Percentiles rank a stretch among this genome's conserved stretches.
phyloP scores from a whole-genome alignment of 352 stramenopile genomes.

The Thalassiosira sp. region DNA sequence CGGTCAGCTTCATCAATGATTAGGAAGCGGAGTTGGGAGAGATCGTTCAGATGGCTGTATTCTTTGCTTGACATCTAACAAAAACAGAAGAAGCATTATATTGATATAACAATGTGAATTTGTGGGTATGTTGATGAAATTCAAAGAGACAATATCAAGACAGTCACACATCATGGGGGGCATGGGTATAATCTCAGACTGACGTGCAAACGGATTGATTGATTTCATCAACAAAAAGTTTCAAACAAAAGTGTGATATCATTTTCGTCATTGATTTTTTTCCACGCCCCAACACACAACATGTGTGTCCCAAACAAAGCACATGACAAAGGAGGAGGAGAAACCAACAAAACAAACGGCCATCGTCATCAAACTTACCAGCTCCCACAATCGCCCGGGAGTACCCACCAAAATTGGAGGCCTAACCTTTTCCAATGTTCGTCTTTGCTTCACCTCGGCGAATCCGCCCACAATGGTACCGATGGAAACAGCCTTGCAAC shows the following conservation, averaged over 20 bases:
- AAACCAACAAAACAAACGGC: background rate
- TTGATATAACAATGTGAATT: constrained; percentile 10
- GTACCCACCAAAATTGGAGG: constrained; percentile 94
- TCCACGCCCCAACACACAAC: constrained; percentile 76
- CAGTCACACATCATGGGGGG: background rate
- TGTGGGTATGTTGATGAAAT: constrained; percentile 2
- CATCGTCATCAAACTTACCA: constrained; percentile 83
- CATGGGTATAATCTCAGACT: constrained; percentile 67
- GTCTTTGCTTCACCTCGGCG: constrained; percentile 92
- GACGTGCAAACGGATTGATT: constrained; percentile 84
- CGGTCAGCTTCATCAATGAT: constrained; percentile 95
- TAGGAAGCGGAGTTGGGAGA: constrained; percentile 88
- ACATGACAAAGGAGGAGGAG: background rate
- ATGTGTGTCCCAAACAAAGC: constrained; percentile 49
- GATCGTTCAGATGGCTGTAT: constrained; percentile 74
- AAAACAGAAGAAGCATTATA: constrained; percentile 2
- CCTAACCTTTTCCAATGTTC: constrained; percentile 84
- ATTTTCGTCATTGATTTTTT: constrained; percentile 85
- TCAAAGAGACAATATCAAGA: background rate
- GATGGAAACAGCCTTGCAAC: constrained; percentile 64
- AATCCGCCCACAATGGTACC: constrained; percentile 93
- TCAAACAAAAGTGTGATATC: constrained; percentile 42
- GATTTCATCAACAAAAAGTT: constrained; percentile 88
- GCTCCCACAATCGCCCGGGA: constrained; percentile 93
- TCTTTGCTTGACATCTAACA: constrained; percentile 80